Evolutionary conservation across 2,329 filamentous ascomycete species (phyloP), one percentile per base, ranked within the genome.

Genomic region (Aspergillus neotritici): DNA sequence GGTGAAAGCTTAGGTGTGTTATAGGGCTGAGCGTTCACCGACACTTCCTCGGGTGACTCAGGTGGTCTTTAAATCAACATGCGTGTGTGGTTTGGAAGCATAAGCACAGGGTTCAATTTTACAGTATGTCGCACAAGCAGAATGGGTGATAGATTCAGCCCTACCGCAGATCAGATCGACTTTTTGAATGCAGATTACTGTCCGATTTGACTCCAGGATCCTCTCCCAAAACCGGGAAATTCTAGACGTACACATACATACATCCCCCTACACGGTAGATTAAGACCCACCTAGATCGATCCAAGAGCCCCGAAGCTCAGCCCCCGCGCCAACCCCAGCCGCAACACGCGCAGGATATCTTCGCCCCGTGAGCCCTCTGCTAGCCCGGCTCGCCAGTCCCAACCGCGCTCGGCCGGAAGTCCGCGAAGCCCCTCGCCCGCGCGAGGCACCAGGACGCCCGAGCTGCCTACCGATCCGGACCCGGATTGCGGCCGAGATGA

Each of bases 301-400:
- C 58, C 60, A 44, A 66, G 55, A n/a, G 61, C 63, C n/a, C 57
- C 59, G 32, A 61, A 56, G 42, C 63, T 65, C 58, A 94, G 68
- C 53, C 93, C 87, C 62, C 77, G 80, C 11, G 87, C 85, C 58
- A 95, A 65, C 2, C 83, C 85, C 40, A 87, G 64, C 51, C 90
- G 77, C 65, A 95, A 62, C 51, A 83, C 77, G 51, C 76, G 75
- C 46, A 95, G 67, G n/a, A 96, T 73, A 50, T 91, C 85, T 37
- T 75, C 74, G 0, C 81, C 85, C 49, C 70, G 80, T 13, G 77
- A 79, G 9, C 72, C 74, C 25, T 77, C 75, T 8, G 70, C 62
- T 35, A 87, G 69, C 2, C 73, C 75, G 7, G 68, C 70, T 58
- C 80, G 72, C 83, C 84, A 94, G 71, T 82, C 86, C 86, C 85